Conservation (phyloP, 768 basidiomycete species). For the Termitomyces sp. region DNA sequence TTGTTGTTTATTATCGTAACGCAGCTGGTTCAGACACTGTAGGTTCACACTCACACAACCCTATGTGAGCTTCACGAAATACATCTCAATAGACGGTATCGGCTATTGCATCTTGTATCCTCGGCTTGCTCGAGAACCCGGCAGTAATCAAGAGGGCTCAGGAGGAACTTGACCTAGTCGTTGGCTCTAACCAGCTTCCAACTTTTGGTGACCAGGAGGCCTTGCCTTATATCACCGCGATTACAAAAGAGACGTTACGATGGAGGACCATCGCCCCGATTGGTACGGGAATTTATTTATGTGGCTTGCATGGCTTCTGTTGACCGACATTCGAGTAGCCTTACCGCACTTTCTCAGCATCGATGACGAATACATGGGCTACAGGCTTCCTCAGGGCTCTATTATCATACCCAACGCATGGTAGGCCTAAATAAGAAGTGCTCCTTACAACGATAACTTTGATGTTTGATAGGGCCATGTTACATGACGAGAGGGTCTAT, state of each 20-base stretch:
- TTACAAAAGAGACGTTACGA: conserved; percentile 26
- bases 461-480: conserved; percentile 24
- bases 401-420: conserved; percentile 25
- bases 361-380: conserved; percentile 30
- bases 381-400: conserved; percentile 26
- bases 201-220: conserved; percentile 20
- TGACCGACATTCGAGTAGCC: conserved; percentile 13
- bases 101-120: conserved; percentile 18
- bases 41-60: background rate
- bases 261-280: conserved; percentile 19
- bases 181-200: conserved; percentile 23
- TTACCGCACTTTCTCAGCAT: conserved; percentile 21
- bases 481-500: conserved; percentile 24
- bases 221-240: conserved; percentile 26
- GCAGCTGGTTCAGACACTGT: conserved; percentile 25
- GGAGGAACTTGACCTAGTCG: conserved; percentile 22
- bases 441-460: background rate
- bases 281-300: conserved; percentile 9
- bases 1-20: background rate
- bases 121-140: conserved; percentile 24
- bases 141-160: conserved; percentile 22
- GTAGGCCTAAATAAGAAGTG: conserved; percentile 6
- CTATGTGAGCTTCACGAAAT: background rate
- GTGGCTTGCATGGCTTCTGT: background rate
- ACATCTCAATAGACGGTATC: conserved; percentile 17